These are phyloP conservation scores for Orbilia quercus DNA, from an alignment of 2,329 filamentous ascomycete species.

Conservation along the genomic window DNA sequence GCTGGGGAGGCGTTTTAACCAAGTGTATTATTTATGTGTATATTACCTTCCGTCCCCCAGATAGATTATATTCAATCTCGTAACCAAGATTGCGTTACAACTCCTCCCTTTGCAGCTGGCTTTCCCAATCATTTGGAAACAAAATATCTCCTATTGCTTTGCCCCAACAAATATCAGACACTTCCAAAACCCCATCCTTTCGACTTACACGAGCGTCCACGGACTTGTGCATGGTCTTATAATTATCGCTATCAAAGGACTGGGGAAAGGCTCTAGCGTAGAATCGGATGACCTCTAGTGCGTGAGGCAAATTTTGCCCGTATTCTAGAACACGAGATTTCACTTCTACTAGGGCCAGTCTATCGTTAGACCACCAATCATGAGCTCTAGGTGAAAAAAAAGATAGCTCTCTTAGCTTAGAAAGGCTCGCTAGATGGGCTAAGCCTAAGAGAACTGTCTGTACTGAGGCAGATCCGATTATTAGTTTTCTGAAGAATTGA, in stretches of 20 bases:
- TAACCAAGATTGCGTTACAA: no score
- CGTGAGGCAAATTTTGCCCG: not conserved
- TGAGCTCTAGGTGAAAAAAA: slow-evolving; percentile 5
- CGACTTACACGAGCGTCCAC: not conserved
- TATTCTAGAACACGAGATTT: not conserved
- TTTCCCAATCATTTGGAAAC: not conserved
- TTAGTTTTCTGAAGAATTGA: not conserved
- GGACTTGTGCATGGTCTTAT: not conserved
- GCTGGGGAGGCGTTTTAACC: no score
- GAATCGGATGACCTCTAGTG: slow-evolving; percentile 8
- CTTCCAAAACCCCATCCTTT: not conserved
- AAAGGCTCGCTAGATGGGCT: not conserved
- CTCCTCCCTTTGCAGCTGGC: no score
- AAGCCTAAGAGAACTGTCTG: slow-evolving; percentile 4
- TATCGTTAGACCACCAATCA: not conserved
- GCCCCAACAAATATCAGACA: not conserved
- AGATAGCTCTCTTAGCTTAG: slow-evolving; percentile 5
- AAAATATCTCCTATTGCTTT: not conserved
- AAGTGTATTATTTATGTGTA: no score
- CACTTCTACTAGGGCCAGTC: not conserved
- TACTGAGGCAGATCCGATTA: not conserved
- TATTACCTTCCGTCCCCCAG: no score
- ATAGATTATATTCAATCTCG: no score
- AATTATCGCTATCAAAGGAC: not conserved
- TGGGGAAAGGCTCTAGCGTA: slow-evolving; percentile 2